Conservation (phyloP, 73 alveolate species). For the Stentor roeselii region DNA sequence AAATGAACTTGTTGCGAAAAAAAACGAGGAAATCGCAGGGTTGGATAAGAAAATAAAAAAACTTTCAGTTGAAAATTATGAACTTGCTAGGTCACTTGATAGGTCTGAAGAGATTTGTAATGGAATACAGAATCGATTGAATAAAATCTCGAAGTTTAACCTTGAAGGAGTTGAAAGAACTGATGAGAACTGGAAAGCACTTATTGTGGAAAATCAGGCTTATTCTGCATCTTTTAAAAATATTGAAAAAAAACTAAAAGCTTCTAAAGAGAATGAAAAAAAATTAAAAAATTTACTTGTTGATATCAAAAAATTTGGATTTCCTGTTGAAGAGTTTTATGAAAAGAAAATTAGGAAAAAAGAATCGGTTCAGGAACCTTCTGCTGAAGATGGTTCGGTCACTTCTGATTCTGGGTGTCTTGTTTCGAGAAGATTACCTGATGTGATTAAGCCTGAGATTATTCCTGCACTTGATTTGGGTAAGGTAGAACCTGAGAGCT, state of each 20-base stretch:
- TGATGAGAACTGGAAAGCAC: background rate
- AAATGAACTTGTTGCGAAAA: background rate
- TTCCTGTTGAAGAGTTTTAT: constrained; percentile 22
- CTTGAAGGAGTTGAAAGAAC: background rate
- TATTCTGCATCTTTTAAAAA: background rate
- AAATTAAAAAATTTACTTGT: background rate
- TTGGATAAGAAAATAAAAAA: background rate
- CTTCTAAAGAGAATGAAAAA: background rate
- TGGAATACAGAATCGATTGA: background rate
- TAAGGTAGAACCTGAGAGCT: constrained; percentile 10
- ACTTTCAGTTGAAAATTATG: background rate
- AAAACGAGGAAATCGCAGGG: background rate
- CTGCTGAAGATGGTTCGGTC: background rate
- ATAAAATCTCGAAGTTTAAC: background rate
- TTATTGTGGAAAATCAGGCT: background rate
- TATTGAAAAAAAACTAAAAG: background rate
- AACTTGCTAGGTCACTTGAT: background rate
- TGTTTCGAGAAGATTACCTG: background rate
- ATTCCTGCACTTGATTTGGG: background rate
- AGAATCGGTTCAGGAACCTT: background rate
- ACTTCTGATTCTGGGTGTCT: background rate
- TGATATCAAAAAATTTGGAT: background rate
- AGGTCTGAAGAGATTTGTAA: background rate
- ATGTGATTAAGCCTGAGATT: background rate
- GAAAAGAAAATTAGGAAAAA: background rate